A percentile compares a stretch with the other conserved stretches of the same genome.
Conservation (phyloP, 225 moss, liverwort and hornwort genomes). For the Takakia lepidozioides region DNA sequence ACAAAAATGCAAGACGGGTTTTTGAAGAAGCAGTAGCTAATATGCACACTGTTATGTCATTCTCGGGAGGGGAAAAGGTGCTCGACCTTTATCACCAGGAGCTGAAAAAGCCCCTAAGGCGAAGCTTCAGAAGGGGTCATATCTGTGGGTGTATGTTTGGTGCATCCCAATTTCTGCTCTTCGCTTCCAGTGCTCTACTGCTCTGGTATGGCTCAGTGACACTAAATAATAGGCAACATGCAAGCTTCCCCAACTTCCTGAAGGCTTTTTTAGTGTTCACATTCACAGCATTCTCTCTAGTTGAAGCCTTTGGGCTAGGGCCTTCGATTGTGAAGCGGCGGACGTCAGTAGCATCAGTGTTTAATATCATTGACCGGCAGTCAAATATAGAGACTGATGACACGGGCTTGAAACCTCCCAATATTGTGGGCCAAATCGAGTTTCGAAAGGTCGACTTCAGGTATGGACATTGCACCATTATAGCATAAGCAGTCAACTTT, state of each 20-base stretch:
- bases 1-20: slow-evolving; percentile 54
- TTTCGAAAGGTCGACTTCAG: slow-evolving; percentile 78
- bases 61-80: slow-evolving; percentile 64
- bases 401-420: slow-evolving; percentile 46
- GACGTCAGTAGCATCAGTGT: slow-evolving; percentile 52
- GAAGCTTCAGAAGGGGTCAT: slow-evolving; percentile 59
- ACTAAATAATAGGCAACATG: slow-evolving; percentile 16
- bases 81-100: slow-evolving; percentile 61
- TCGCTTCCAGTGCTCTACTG: slow-evolving; percentile 58
- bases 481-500: no score
- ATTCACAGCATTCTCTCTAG: slow-evolving; percentile 66
- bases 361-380: slow-evolving; percentile 62
- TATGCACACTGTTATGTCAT: slow-evolving; percentile 73
- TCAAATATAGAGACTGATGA: slow-evolving; percentile 58
- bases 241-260: slow-evolving; percentile 53
- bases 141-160: slow-evolving; percentile 56
- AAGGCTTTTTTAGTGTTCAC: slow-evolving; percentile 66
- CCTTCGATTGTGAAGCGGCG: slow-evolving; percentile 64
- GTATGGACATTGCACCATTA: slow-evolving; percentile 9
- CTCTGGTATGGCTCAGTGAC: slow-evolving; percentile 53
- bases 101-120: slow-evolving; percentile 52
- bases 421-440: slow-evolving; percentile 53
- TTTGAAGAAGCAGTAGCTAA: slow-evolving; percentile 76
- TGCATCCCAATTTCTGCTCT: slow-evolving; percentile 62
- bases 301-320: slow-evolving; percentile 72